Percentiles rank a stretch among this genome's conserved stretches.
Evolutionary conservation across 768 basidiomycete species (phyloP).

Genomic region (Lactarius tabidus): DNA sequence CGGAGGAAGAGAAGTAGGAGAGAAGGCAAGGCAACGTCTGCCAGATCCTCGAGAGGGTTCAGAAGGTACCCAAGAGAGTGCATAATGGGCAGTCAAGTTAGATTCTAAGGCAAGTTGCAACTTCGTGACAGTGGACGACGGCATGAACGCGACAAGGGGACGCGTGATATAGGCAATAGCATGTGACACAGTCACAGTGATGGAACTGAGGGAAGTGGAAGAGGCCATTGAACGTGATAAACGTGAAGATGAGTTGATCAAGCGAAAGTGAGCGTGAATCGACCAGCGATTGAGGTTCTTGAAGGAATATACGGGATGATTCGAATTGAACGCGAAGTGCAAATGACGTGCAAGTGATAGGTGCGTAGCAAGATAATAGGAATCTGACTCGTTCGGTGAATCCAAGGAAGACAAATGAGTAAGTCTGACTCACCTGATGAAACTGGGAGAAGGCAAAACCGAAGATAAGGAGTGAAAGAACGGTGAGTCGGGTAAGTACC

Average conservation of each 20-base stretch:
- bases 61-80: slow-evolving; percentile 58
- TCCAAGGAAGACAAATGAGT: background rate
- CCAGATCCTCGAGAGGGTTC: slow-evolving; percentile 67
- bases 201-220: slow-evolving; percentile 38
- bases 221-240: slow-evolving; percentile 18
- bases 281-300: slow-evolving; percentile 56
- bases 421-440: slow-evolving; percentile 2
- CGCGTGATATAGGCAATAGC: slow-evolving; percentile 70
- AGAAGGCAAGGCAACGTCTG: slow-evolving; percentile 70
- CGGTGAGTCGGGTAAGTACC: slow-evolving; percentile 7
- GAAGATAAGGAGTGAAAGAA: slow-evolving; percentile 14
- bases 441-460: slow-evolving; percentile 16
- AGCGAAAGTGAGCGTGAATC: slow-evolving; percentile 39
- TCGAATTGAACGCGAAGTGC: slow-evolving; percentile 28
- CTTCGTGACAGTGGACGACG: slow-evolving; percentile 60
- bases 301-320: slow-evolving; percentile 34
- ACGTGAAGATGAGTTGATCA: slow-evolving; percentile 24
- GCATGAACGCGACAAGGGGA: slow-evolving; percentile 53
- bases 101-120: slow-evolving; percentile 69
- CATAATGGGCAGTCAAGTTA: slow-evolving; percentile 66
- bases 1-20: slow-evolving; percentile 65
- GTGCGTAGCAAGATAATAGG: slow-evolving; percentile 29
- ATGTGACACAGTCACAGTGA: slow-evolving; percentile 67
- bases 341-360: slow-evolving; percentile 26
- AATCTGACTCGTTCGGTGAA: slow-evolving; percentile 9